Base-by-base conservation (phyloP, 1,284 basidiomycete genomes). In the Sanguinoderma infundibulare region DNA sequence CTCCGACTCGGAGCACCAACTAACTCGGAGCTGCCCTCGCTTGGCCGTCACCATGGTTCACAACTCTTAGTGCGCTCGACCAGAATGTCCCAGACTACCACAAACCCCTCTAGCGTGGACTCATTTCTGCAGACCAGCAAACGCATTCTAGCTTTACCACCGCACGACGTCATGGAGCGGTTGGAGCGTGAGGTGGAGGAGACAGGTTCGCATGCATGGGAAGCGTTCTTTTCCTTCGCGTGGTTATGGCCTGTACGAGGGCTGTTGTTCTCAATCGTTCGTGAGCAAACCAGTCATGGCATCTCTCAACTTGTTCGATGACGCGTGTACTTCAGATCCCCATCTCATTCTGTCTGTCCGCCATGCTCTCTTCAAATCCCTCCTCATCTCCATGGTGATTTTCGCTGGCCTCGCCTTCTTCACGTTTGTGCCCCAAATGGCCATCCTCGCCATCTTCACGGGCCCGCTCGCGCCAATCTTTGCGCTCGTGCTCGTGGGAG, bases 381-480 rank as follows among this genome's bases (percentile, higher is more conserved):
- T 80, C 28, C 6, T 74, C 20, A 69, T 77, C 35, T 80, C 79
- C 12, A 65, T 75, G 9, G 74, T 79, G 32, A 77, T 88, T 58
- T 83, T 81, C 56, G 73, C 71, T 17, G 76, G 73, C 20, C 76
- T 90, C 68, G 87, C 87, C 72, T 73, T 83, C 67, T 83, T 91
- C 74, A 85, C 87, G 42, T 92, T 88, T 73, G 70, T 90, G 15
- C 90, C 89, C 1, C 88, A 90, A 72, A 84, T 87, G 39, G 87
- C 86, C 32, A 74, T 90, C 59, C 83, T 90, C 39, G 82, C 85
- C 1, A 62, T 89, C 51, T 80, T 91, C 66, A 83, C 83, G 0
- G 89, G 89, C 0, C 87, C 88, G 2, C 74, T 90, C 28, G 81
- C 81, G 5, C 75, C 75, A 1, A 51, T 77, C 22, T 69, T 75